Evolutionary conservation across 176 grass and related monocot species (phyloP), one percentile per base, ranked within the genome.

Genomic region (Bolboschoenus planiculmis): DNA sequence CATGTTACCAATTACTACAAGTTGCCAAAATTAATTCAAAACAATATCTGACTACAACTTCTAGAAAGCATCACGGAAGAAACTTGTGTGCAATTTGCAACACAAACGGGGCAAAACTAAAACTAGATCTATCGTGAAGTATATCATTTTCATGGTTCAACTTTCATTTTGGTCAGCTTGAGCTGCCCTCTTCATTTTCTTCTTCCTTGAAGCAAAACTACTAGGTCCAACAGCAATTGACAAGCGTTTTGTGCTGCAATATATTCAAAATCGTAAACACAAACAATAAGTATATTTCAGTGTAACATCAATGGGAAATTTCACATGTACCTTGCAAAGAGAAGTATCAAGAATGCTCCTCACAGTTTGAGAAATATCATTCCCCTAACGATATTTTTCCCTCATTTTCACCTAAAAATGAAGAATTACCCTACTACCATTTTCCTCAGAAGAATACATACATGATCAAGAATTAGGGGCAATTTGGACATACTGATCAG

Each of bases 171-270:
- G 46, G 40, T 43, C 55, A 47, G 48, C 26, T 80, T 42, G 1
- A 55, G 80, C 50, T 10, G 10, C 79, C 42, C 87, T 97, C 70
- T 84, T 94, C 51, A 86, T 57, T 70, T 97, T 97, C 81, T 97
- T 94, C 86, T 97, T 97, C 90, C 92, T 92, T 83, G 94, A 91
- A 86, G 92, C 94, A 31, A 97, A 97, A 71, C 94, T 94, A 76
- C 94, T 97, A 14, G 92, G 95, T 4, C 95, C 95, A n/a, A 94
- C 83, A 46, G 90, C 61, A 56, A 94, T 81, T 21, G 95, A 85
- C 84, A 97, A 72, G 9, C 92, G 83, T 80, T 97, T 92, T 27
- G 95, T 88, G 80, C 95, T 97, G 92, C 78, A 83, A 83, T 20
- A 65, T 18, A 20, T 20, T 51, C 54, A 65, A 53, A 46, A 51